These are phyloP conservation scores for Cladochytrium replicatum DNA, from an alignment of 192 early-diverging fungal genomes.

Conservation along the genomic window DNA sequence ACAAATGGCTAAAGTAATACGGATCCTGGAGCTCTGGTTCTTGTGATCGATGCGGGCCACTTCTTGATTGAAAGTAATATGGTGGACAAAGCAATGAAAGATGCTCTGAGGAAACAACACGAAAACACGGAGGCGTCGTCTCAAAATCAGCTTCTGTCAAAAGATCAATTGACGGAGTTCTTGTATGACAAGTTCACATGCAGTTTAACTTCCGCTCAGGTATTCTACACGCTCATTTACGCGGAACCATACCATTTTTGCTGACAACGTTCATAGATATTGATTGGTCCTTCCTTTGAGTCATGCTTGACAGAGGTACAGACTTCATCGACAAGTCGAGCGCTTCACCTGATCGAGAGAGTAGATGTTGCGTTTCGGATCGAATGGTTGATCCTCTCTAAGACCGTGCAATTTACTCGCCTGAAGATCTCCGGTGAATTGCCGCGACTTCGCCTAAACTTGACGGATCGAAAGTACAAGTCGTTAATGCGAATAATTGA, in stretches of 20 bases:
- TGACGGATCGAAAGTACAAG: constrained; percentile 91
- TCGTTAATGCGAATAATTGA: constrained; percentile 74
- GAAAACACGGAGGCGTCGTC: too few species aligned
- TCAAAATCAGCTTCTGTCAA: too few species aligned
- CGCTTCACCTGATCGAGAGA: constrained; percentile 76
- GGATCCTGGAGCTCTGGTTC: constrained; percentile 47
- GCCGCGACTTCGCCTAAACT: constrained; percentile 74
- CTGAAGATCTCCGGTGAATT: constrained; percentile 70
- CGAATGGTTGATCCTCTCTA: constrained; percentile 75
- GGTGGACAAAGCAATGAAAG: constrained; percentile 55
- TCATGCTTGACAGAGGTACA: constrained; percentile 60
- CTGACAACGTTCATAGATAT: constrained; percentile 27
- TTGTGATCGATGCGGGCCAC: constrained; percentile 87
- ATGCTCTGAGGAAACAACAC: constrained; percentile 58
- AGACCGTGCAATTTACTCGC: constrained; percentile 60
- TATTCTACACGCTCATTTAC: constrained; percentile 14
- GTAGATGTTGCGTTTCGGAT: constrained; percentile 75
- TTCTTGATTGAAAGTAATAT: constrained; percentile 80
- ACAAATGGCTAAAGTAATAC: constrained; percentile 33
- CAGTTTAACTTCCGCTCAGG: constrained; percentile 69
- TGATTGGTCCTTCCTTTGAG: constrained; percentile 67
- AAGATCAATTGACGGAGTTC: constrained; percentile 61
- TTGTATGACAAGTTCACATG: constrained; percentile 91
- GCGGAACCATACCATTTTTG: not conserved
- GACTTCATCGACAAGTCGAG: constrained; percentile 37